phyloP scores from a whole-genome alignment of 306 rosid species.

The Calophaca sinica region DNA sequence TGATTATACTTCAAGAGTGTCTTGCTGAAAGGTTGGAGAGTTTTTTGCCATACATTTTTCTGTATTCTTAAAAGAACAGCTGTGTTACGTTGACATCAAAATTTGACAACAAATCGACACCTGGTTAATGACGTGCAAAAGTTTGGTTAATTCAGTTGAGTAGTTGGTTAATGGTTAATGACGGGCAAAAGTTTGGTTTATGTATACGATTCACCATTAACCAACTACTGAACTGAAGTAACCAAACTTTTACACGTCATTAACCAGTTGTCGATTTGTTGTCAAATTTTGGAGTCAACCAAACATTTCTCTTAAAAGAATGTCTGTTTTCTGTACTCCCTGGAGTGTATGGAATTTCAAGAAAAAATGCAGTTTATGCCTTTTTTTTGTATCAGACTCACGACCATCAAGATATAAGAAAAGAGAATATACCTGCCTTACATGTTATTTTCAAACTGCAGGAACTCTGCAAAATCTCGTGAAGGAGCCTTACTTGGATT shows the following conservation, averaged over 20 bases:
- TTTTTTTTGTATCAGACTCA: neutral
- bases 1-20: conserved; percentile 70
- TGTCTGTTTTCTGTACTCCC: conserved; percentile 1
- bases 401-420: neutral
- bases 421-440: neutral
- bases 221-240: too few species aligned
- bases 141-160: too few species aligned
- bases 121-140: too few species aligned
- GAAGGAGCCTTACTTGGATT: conserved; percentile 97
- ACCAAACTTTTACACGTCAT: too few species aligned
- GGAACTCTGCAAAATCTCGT: conserved; percentile 92
- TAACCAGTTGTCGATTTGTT: too few species aligned
- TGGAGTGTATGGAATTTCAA: conserved; percentile 5
- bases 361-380: neutral
- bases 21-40: conserved; percentile 80
- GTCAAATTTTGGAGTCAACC: too few species aligned
- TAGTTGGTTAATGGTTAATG: too few species aligned
- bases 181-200: too few species aligned
- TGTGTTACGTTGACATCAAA: too few species aligned
- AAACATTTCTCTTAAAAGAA: neutral
- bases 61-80: neutral
- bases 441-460: conserved; percentile 49
- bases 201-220: too few species aligned
- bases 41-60: conserved; percentile 17
- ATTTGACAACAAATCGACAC: too few species aligned